A percentile compares a stretch with the other conserved stretches of the same genome.
phyloP scores from a whole-genome alignment of 108 stramenopile genomes.

The Fragilariopsis cylindrus region DNA sequence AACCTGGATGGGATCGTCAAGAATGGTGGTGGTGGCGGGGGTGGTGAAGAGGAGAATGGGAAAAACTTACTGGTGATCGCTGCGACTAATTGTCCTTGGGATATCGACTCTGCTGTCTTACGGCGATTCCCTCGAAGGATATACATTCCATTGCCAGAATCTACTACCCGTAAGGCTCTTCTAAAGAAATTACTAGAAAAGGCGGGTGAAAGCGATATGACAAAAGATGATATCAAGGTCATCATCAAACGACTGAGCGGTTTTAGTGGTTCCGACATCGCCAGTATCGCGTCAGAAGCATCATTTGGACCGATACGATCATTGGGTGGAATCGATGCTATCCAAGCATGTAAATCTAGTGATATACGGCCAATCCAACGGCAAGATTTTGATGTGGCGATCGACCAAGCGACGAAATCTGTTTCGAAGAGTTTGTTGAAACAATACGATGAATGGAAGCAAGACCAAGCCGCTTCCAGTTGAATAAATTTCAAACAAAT shows the following conservation, averaged over 20 bases:
- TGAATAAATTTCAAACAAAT: too few species aligned
- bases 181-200: constrained; percentile 51
- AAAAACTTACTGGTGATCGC: constrained; percentile 85
- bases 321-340: constrained; percentile 47
- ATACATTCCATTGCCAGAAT: constrained; percentile 89
- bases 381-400: constrained; percentile 57
- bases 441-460: constrained; percentile 55
- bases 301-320: constrained; percentile 65
- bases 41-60: constrained; percentile 1
- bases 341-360: constrained; percentile 35
- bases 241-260: constrained; percentile 54
- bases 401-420: constrained; percentile 51
- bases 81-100: constrained; percentile 94
- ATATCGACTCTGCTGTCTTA: constrained; percentile 86
- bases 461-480: constrained; percentile 39
- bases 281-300: constrained; percentile 59
- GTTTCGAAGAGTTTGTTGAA: constrained; percentile 43
- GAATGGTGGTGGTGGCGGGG: not conserved
- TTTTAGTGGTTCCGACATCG: constrained; percentile 67
- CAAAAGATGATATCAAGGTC: constrained; percentile 21
- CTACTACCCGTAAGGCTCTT: constrained; percentile 52
- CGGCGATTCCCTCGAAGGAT: constrained; percentile 92
- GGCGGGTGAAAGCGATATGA: constrained; percentile 40
- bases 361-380: constrained; percentile 53
- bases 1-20: constrained; percentile 91